Base-by-base conservation (phyloP, 805 yeast species). In the Vanderwaltozyma tropicalis region DNA sequence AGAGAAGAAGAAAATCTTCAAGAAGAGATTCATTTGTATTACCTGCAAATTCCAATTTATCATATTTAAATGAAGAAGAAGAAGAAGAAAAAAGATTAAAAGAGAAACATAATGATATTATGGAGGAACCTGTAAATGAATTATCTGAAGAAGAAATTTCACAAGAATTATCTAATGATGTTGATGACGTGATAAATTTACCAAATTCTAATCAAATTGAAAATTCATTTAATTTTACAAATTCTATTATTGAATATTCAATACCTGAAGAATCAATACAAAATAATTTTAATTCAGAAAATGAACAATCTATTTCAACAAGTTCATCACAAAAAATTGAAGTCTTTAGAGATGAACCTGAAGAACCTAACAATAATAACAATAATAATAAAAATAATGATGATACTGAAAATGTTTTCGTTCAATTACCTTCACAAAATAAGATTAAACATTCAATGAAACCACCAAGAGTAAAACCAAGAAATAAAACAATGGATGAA, bases 11-110 rank as follows among this genome's bases (percentile, higher is more conserved):
- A 17, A 66, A 59, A 41, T 60, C 64, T 39, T 54, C 63, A 5
- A 53, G 71, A 46, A 59, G 71, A 43, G 66, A 65, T 39, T 64
- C 69, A 2, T 57, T 65, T 32, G 62, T 62, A 43, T 47, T 61
- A 18, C 27, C 29, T 17, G 17, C 22, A 21, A n/a, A 34, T 5
- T 10, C 13, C 10, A 29, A 34, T 5, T 13, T 28, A 15, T 14
- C 19, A 10, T 15, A 20, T 35, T 28, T 25, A 13, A 21, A 26
- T 25, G 25, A 19, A 30, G 25, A 20, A 8, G 27, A 24, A 11
- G 27, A 24, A 24, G 13, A 24, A 8, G 13, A 8, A 8, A 11
- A 24, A 26, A 13, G n/a, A 26, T 13, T 7, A 26, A 13, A 26
- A 26, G 13, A 21, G 10, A 10, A 21, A 21, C 24, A 21, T 21